These are phyloP conservation scores for Podaxis pistillaris DNA, from an alignment of 768 basidiomycete species.

Conservation along the genomic window DNA sequence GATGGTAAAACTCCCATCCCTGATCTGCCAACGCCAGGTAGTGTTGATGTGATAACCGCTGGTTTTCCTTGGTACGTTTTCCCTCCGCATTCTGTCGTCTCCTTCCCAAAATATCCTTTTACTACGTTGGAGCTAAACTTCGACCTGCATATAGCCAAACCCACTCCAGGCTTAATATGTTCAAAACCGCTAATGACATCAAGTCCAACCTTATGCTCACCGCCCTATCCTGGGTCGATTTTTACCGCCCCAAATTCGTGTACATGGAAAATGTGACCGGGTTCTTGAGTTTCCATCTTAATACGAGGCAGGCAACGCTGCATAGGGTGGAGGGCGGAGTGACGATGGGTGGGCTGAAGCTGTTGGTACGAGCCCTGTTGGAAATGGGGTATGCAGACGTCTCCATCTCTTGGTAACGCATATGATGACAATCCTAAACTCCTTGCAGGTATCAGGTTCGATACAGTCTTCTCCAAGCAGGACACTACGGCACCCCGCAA, in stretches of 20 bases:
- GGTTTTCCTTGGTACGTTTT: constrained; percentile 73
- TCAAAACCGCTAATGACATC: constrained; percentile 58
- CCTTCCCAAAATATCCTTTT: background rate
- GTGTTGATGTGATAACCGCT: constrained; percentile 60
- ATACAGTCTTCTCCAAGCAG: constrained; percentile 50
- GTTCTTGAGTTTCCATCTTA: constrained; percentile 42
- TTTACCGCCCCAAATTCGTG: constrained; percentile 38
- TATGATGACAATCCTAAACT: background rate
- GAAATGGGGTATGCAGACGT: constrained; percentile 58
- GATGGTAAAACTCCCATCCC: constrained; percentile 39
- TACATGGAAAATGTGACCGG: constrained; percentile 58
- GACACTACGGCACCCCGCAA: constrained; percentile 58
- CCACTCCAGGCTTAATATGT: constrained; percentile 75
- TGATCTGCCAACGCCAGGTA: constrained; percentile 44
- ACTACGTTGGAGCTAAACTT: background rate
- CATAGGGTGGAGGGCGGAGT: constrained; percentile 62
- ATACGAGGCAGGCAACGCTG: constrained; percentile 34
- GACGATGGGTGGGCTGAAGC: constrained; percentile 72
- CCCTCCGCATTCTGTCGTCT: background rate
- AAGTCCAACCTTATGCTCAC: constrained; percentile 73
- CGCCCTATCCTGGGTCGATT: constrained; percentile 50
- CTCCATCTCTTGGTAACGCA: background rate
- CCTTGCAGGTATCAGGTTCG: constrained; percentile 49
- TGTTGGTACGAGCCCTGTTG: constrained; percentile 56
- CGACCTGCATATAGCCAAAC: constrained; percentile 39